Conservation (phyloP, 768 basidiomycete species). For the Tremella mesenterica region DNA sequence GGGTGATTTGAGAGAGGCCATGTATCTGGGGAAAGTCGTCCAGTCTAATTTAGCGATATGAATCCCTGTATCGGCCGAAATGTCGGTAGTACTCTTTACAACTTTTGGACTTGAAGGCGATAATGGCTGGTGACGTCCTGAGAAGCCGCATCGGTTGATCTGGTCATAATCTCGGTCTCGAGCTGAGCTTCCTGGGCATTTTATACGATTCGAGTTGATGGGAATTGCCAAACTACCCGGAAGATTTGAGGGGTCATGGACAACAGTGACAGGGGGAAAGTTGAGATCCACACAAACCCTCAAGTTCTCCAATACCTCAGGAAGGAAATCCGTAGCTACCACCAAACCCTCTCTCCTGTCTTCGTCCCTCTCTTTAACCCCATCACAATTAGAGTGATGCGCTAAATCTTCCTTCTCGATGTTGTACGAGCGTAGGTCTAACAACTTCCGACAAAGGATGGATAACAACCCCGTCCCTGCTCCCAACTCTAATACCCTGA, state of each 20-base stretch:
- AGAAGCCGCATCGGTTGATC: too few relatives aligned
- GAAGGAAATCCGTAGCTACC: constrained; percentile 41
- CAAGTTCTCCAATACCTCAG: constrained; percentile 37
- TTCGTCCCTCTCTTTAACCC: background rate
- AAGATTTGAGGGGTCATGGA: too few relatives aligned
- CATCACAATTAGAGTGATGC: background rate
- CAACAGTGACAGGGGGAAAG: constrained; percentile 19
- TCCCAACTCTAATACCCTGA: constrained; percentile 39
- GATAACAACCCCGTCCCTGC: constrained; percentile 42
- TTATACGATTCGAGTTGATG: too few relatives aligned
- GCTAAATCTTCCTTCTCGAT: background rate
- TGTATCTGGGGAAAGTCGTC: constrained; percentile 31
- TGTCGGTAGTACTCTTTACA: constrained; percentile 2
- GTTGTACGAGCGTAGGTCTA: constrained; percentile 14
- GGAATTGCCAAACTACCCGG: background rate
- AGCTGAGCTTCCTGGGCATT: constrained; percentile 1
- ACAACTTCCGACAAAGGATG: constrained; percentile 38
- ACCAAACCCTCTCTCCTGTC: constrained; percentile 24
- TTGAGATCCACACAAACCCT: constrained; percentile 42
- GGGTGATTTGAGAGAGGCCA: background rate
- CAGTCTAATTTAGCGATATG: constrained; percentile 41
- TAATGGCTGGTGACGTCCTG: too few relatives aligned
- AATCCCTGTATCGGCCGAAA: constrained; percentile 5
- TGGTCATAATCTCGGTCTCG: background rate
- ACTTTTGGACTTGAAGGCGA: background rate